phyloP scores from a whole-genome alignment of 148 eudicot genomes.

The Tetragonia tetragonoides region DNA sequence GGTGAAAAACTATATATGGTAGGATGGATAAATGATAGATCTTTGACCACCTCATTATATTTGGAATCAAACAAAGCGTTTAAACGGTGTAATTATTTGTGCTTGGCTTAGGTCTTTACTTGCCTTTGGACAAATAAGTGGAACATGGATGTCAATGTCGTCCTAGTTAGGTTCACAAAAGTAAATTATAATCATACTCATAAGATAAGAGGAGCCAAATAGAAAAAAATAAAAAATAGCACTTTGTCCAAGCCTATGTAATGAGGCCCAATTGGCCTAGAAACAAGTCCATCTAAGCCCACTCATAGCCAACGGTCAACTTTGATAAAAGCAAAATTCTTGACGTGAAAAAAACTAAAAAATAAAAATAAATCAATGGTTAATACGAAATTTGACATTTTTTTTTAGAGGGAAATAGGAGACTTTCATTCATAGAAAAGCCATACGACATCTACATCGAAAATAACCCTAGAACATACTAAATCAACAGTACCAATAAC shows the following conservation, averaged over 20 bases:
- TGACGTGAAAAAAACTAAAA: too few relatives aligned
- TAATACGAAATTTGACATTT: too few relatives aligned
- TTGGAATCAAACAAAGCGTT: background rate
- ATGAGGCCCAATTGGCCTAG: conserved; percentile 1
- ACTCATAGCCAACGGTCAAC: background rate
- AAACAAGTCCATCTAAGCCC: background rate
- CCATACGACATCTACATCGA: too few relatives aligned
- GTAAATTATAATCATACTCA: too few relatives aligned
- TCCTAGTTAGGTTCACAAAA: too few relatives aligned
- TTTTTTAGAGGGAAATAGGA: too few relatives aligned
- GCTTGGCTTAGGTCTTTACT: background rate
- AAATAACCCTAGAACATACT: too few relatives aligned
- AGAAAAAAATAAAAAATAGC: too few relatives aligned
- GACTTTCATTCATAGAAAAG: too few relatives aligned
- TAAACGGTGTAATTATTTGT: conserved; percentile 7
- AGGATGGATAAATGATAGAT: background rate
- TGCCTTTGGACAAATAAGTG: background rate
- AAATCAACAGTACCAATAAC: too few relatives aligned
- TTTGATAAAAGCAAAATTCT: background rate
- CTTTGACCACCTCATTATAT: conserved; percentile 11
- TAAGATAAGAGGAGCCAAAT: too few relatives aligned
- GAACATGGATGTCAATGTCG: background rate
- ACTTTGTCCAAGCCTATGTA: background rate
- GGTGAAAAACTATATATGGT: conserved; percentile 4
- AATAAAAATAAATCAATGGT: too few relatives aligned